Evolutionary conservation across 345 rosid species (phyloP).

Genomic region (Pugionium cornutum): DNA sequence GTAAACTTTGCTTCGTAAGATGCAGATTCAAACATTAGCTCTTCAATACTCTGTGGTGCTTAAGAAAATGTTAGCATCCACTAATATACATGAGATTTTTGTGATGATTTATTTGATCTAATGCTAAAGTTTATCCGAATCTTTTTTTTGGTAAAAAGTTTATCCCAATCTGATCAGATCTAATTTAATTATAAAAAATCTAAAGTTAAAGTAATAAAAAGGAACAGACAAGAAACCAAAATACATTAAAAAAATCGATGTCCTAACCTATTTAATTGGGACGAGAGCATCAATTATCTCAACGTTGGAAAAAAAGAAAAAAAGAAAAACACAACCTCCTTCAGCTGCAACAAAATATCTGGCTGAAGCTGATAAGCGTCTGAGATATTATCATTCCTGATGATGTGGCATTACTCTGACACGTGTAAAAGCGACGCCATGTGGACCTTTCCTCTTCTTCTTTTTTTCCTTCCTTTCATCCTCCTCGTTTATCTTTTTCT

Average conservation of each 20-base stretch:
- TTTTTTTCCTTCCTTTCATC: conserved; percentile 4
- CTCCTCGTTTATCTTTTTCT: conserved; percentile 3
- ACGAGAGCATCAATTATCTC: conserved; percentile 5
- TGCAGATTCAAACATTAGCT: no score
- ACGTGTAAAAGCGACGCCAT: conserved; percentile 70
- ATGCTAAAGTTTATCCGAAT: conserved; percentile 1
- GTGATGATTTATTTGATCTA: neutral
- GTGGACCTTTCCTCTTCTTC: conserved; percentile 44
- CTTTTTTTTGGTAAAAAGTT: no score
- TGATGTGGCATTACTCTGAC: conserved; percentile 50
- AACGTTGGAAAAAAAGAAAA: neutral
- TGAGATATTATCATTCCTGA: conserved; percentile 47
- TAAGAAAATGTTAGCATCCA: neutral
- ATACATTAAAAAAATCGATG: neutral
- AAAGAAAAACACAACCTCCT: conserved; percentile 11
- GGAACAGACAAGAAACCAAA: neutral
- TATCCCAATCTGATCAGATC: conserved; percentile 3
- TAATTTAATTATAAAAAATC: neutral
- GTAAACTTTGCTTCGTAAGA: no score
- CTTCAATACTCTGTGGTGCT: neutral
- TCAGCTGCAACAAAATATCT: conserved; percentile 41
- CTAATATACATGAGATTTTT: neutral
- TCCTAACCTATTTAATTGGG: neutral
- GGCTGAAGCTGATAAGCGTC: conserved; percentile 43
- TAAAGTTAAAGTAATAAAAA: neutral